Evolutionary conservation across 2,329 filamentous ascomycete species (phyloP), one percentile per base, ranked within the genome.

Genomic region (Knufia petricola): DNA sequence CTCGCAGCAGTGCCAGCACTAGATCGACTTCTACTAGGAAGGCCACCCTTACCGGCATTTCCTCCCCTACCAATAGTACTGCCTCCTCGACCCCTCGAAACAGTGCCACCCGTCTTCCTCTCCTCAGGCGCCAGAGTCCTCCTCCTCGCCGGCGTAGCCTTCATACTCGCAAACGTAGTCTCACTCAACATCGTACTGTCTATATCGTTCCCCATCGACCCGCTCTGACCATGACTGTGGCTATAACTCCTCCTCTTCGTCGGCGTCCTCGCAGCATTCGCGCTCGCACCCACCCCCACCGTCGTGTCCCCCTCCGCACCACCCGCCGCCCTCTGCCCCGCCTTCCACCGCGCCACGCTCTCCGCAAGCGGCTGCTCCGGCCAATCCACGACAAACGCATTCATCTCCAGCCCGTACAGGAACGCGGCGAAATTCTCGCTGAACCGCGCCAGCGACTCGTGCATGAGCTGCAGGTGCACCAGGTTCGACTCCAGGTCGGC

Each of bases 311-410:
- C 43, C 15, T 43, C 19, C 26, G 19, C 50, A 50, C 75, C 43
- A 2, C 17, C 43, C 15, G 34, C 19, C 26, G 19, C 50, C 50
- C 75, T 67, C 20, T 74, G 72, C 50, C 78, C 77, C 52, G 74
- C 72, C 49, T 79, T 73, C 59, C 76, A 78, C 57, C 82, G 74
- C 50, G 76, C 77, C 63, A 95, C 95, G 1, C 87, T 94, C 58
- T 95, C 88, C 7, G 81, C 63, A 55, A 94, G 79, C 0, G 89
- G 89, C 1, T 85, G 85, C 85, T 98, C 92, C 0, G 88, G 86
- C 56, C 95, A 98, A 65, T 98, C 92, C 26, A 96, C 89, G 65
- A 90, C 96, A 64, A 96, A 98, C 1, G 92, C 92, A 66, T 95
- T 96, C 89, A 98, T 95, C 63, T 96, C 96, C 64, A 98, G 67